These are phyloP conservation scores for Yamadazyma philogaea DNA, from an alignment of 805 yeast genomes.

Conservation along the genomic window DNA sequence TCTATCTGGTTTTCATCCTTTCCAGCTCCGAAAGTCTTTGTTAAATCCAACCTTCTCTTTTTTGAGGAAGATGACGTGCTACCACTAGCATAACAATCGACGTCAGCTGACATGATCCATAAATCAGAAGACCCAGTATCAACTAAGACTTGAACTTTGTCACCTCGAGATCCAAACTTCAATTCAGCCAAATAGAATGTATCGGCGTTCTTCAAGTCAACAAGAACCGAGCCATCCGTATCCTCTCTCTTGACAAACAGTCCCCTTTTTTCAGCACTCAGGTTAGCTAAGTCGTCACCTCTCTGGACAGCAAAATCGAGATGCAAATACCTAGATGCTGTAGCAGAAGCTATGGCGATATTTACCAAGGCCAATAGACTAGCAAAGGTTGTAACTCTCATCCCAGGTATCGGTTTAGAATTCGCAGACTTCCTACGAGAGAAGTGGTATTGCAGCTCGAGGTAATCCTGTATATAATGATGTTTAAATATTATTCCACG, in stretches of 20 bases:
- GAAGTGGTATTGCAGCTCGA: no score
- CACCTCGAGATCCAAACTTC: constrained; percentile 25
- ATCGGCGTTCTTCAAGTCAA: constrained; percentile 1
- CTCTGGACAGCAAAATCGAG: constrained; percentile 12
- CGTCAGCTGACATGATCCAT: constrained; percentile 35
- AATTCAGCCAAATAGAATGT: constrained; percentile 6
- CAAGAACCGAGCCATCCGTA: background rate
- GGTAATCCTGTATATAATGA: no score
- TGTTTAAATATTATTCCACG: no score
- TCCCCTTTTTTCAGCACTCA: constrained; percentile 2
- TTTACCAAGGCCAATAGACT: constrained; percentile 1
- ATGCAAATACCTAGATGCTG: constrained; percentile 4
- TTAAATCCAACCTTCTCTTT: constrained; percentile 1
- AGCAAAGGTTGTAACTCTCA: background rate
- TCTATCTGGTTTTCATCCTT: background rate
- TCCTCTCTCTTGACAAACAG: constrained; percentile 11
- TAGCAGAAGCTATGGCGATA: background rate
- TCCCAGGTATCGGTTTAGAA: background rate
- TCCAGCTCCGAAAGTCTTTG: background rate
- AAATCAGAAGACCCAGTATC: constrained; percentile 44
- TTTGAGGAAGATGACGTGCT: background rate
- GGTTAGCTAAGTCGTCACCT: constrained; percentile 10
- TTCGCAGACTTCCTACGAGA: no score
- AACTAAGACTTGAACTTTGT: constrained; percentile 30
- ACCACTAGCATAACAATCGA: constrained; percentile 1